Base-by-base conservation (phyloP, 768 basidiomycete genomes). In the Pisolithus marmoratus region DNA sequence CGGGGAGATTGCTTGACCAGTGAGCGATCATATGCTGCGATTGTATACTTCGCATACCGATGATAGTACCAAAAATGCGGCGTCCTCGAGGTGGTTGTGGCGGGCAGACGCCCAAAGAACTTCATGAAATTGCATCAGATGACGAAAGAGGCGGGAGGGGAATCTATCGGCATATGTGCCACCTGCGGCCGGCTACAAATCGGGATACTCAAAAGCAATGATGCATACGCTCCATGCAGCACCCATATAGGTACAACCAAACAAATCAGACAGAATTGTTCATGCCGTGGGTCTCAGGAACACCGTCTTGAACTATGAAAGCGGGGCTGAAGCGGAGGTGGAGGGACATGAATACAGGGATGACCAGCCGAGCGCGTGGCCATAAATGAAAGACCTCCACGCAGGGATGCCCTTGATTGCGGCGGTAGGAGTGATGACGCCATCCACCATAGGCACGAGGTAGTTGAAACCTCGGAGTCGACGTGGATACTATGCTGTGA, bases 31-130 rank as follows among this genome's bases (percentile, higher is more conserved):
- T 26, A 7, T 17, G 26, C 15, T 14, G 24, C 34, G 34, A 14
- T 14, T 34, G 15, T 45, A 17, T 24, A 26, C 26, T 26, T n/a
- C n/a, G 24, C 17, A 45, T 27, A 24, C 43, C 43, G n/a, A 45
- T 34, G 34, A 34, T 51, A 38, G 34, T 12, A 12, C 52, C 41
- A 54, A 38, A 58, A 60, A 65, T 49, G 64, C 60, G 60, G 58
- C 15, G 5, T 55, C 62, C 64, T 58, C 60, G 55, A 66, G 63
- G 62, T 66, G 62, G 66, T 66, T 64, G 66, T 56, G 64, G 42
- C 46, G 27, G 31, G 36, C 8, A 19, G 60, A 50, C 14, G 42
- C 37, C 51, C 51, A 17, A 46, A 47, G 47, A 23, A n/a, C 36
- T 42, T 54, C 55, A 55, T 27, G 19, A 15, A n/a, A 36, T 55